Evolutionary conservation across 1,284 basidiomycete species (phyloP), one percentile per base, ranked within the genome.

Genomic region (Kalmanozyma brasiliensis): DNA sequence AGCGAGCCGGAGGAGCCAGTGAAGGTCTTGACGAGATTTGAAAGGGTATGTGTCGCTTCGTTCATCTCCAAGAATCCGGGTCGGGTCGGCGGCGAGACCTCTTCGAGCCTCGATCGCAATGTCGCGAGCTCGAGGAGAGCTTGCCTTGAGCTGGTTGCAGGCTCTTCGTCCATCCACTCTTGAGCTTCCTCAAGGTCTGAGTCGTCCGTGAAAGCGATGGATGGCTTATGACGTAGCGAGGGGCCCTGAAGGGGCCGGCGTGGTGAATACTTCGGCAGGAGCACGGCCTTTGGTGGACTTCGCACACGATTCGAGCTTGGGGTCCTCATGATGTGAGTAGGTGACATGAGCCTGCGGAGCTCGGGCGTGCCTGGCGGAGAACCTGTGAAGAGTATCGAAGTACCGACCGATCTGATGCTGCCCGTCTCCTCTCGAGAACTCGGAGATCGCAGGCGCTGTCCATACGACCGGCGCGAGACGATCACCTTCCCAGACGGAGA

Each of bases 41-140:
- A 56, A 7, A 69, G 52, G 2, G 56, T 56, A 8, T 63, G 48
- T 5, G 60, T 63, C 2, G 52, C 60, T 38, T 69, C 60, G 20
- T 20, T 49, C 60, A 64, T 69, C 24, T 69, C 66, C 8, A 69
- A 33, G 16, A 69, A 69, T 6, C 66, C 66, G 0, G 66, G 66
- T 2, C 56, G 45, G 22, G 29, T 37, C 11, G 48, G 37, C 4
- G 56, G 41, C 4, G 49, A n/a, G 1, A 23, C n/a, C 7, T 48
- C 53, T 20, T 58, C 41, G 22, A 61, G 33, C 23, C 46, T 38
- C n/a, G 40, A 19, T 32, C 46, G 42, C 6, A 56, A 23, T 3
- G 47, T 24, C 3, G 22, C 7, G 6, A 47, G 40, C n/a, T 59
- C 56, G 16, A 19, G 14, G 14, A 17, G n/a, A 3, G n/a, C 23